Percentiles rank a stretch among this genome's conserved stretches.
Conservation (phyloP, 306 rosid genomes). For the Inga leiocalycina region DNA sequence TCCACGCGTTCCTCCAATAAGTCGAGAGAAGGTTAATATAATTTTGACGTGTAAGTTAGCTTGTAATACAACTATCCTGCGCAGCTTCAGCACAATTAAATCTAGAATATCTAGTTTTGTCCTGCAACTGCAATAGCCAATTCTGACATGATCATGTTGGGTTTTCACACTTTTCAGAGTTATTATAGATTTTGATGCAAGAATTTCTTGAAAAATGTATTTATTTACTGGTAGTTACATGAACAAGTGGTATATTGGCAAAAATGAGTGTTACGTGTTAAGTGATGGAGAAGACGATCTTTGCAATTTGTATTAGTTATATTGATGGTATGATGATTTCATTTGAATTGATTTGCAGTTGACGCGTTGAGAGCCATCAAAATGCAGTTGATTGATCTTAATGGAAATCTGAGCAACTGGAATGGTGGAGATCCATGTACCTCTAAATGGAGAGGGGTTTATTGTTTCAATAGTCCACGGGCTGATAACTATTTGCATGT, state of each 20-base stretch:
- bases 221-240: not conserved
- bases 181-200: not conserved
- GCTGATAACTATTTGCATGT: conserved; percentile 78
- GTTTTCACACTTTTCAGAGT: not conserved
- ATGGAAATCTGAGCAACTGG: conserved; percentile 83
- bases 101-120: no score
- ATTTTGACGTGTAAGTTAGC: no score
- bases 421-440: conserved; percentile 78
- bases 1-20: not conserved
- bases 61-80: no score
- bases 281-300: not conserved
- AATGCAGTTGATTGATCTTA: conserved; percentile 61
- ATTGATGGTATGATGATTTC: conserved; percentile 28
- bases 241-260: not conserved
- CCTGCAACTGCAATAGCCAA: not conserved
- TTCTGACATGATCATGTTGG: not conserved
- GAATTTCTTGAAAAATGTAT: not conserved
- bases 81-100: no score
- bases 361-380: conserved; percentile 65
- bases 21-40: not conserved
- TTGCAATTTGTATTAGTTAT: conserved; percentile 20
- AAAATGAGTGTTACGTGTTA: not conserved
- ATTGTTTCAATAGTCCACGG: conserved; percentile 58
- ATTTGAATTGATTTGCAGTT: conserved; percentile 52
- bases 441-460: conserved; percentile 75